phyloP scores from a whole-genome alignment of 257 asterid species.

The Solanum okadae region DNA sequence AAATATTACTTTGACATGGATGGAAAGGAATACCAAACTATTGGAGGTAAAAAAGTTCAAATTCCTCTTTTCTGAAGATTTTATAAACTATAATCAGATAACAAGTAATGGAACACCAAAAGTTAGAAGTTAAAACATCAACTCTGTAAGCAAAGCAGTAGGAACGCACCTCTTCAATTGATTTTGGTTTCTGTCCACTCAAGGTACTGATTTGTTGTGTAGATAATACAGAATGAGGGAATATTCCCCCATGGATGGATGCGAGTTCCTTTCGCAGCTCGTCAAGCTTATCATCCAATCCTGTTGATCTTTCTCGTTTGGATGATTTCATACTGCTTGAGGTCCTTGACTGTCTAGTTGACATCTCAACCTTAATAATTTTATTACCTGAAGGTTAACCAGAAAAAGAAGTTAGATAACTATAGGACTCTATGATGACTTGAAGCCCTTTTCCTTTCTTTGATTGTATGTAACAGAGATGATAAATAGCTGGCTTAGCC shows the following conservation, averaged over 20 bases:
- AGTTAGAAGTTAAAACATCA: not conserved
- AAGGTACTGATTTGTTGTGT: slow-evolving; percentile 65
- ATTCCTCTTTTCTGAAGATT: not conserved
- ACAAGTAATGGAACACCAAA: not conserved
- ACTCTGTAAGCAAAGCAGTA: not conserved
- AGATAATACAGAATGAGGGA: slow-evolving; percentile 85
- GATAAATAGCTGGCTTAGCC: not conserved
- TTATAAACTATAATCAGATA: not conserved
- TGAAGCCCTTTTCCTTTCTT: not conserved
- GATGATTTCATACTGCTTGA: slow-evolving; percentile 29
- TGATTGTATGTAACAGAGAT: not conserved
- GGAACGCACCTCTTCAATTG: slow-evolving; percentile 56
- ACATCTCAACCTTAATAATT: slow-evolving; percentile 52
- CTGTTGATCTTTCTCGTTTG: slow-evolving; percentile 53
- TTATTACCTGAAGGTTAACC: slow-evolving; percentile 50
- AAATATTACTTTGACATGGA: not conserved
- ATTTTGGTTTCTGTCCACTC: slow-evolving; percentile 48
- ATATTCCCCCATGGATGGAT: slow-evolving; percentile 67
- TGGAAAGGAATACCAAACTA: not conserved
- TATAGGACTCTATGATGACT: not conserved
- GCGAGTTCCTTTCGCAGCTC: slow-evolving; percentile 86
- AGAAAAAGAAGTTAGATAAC: not conserved
- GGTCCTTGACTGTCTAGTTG: slow-evolving; percentile 28
- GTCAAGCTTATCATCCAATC: slow-evolving; percentile 59
- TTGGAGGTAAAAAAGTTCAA: not conserved